Conservation (phyloP, 139 green algal species). For the Zygnema circumcarinatum region DNA sequence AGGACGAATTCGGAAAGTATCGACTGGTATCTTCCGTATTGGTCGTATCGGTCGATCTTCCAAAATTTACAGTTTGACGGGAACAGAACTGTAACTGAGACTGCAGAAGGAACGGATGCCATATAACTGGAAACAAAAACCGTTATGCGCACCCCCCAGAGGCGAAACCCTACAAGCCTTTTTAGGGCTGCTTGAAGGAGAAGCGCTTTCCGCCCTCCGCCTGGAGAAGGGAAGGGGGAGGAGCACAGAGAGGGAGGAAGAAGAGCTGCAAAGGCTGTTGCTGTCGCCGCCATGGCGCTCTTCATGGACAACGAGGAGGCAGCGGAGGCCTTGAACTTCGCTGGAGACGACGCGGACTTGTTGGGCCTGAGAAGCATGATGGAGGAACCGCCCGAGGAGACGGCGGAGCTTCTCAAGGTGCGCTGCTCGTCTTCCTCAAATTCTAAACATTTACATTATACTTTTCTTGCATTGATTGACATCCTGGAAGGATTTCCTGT, state of each 20-base stretch:
- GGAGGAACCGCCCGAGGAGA: slow-evolving; percentile 38
- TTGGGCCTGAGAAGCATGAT: slow-evolving; percentile 20
- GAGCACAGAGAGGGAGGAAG: neutral
- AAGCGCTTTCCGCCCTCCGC: no score
- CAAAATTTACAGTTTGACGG: no score
- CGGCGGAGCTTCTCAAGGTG: slow-evolving; percentile 22
- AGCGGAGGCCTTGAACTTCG: neutral
- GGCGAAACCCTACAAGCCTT: no score
- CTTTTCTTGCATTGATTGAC: neutral
- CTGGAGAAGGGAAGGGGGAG: neutral
- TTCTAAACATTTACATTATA: no score
- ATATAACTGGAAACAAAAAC: neutral
- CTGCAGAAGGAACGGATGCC: no score
- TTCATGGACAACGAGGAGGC: slow-evolving; percentile 20
- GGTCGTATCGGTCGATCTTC: no score
- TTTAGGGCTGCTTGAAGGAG: no score
- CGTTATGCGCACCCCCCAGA: neutral
- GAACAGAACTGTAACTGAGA: no score
- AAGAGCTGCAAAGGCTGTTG: neutral
- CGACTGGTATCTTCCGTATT: no score
- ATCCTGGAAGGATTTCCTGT: no score
- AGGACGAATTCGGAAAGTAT: no score
- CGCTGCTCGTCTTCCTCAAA: neutral
- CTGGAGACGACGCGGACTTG: slow-evolving; percentile 30
- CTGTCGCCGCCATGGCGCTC: slow-evolving; percentile 3